Evolutionary conservation across 1,139 yeast species (phyloP).

Genomic region (Blastobotrys capitulatus): DNA sequence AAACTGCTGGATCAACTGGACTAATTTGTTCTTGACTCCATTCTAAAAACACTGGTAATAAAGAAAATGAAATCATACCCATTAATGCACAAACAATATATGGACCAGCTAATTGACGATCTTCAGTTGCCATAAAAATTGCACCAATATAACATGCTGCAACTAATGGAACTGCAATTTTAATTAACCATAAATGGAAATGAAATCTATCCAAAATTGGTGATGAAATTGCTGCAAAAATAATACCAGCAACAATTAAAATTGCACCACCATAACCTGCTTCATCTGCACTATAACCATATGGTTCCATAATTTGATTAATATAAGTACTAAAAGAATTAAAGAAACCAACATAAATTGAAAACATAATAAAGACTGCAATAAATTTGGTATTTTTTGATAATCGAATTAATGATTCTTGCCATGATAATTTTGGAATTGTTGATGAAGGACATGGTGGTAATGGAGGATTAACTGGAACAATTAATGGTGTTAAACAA

Average conservation of each 20-base stretch:
- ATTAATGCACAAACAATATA: constrained; percentile 32
- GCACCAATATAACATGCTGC: constrained; percentile 31
- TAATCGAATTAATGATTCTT: constrained; percentile 24
- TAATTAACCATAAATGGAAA: constrained; percentile 24
- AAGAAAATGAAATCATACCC: constrained; percentile 33
- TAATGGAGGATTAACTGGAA: constrained; percentile 27
- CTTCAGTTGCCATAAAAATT: constrained; percentile 29
- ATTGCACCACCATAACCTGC: constrained; percentile 36
- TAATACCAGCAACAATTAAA: constrained; percentile 32
- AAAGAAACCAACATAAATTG: constrained; percentile 35
- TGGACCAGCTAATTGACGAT: constrained; percentile 29
- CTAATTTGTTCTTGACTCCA: constrained; percentile 35
- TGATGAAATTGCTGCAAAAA: constrained; percentile 30
- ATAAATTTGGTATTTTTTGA: constrained; percentile 20
- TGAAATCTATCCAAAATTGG: constrained; percentile 32
- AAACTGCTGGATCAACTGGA: constrained; percentile 33
- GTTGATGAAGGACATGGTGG: constrained; percentile 35
- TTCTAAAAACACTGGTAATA: constrained; percentile 33
- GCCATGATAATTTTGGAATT: constrained; percentile 24
- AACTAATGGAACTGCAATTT: constrained; percentile 29
- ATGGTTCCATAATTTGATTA: constrained; percentile 34
- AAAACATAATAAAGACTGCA: constrained; percentile 27
- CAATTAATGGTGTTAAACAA: constrained; percentile 21
- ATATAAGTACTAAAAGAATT: constrained; percentile 33
- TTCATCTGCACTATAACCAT: constrained; percentile 31